A percentile compares a stretch with the other conserved stretches of the same genome.
These are phyloP conservation scores for Pleurotus eryngii DNA, from an alignment of 768 basidiomycete genomes.

Conservation along the genomic window DNA sequence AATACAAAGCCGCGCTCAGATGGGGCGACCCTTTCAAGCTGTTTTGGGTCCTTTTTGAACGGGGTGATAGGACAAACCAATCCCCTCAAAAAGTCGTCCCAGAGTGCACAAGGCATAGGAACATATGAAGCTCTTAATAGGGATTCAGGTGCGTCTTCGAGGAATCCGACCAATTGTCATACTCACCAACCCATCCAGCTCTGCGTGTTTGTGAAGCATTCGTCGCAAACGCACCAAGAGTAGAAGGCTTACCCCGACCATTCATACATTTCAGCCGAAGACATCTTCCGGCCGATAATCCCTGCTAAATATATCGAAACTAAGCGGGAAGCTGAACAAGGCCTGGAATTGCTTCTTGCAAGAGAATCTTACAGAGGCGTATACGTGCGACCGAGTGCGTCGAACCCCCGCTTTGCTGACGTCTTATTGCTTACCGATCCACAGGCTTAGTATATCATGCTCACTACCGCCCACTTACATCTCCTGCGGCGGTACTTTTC, in stretches of 20 bases:
- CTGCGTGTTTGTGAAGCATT: conserved; percentile 78
- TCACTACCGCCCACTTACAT: conserved; percentile 85
- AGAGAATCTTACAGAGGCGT: conserved; percentile 58
- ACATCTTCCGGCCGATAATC: conserved; percentile 85
- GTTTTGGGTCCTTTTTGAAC: conserved; percentile 42
- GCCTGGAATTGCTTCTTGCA: conserved; percentile 49
- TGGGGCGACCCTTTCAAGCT: conserved; percentile 54
- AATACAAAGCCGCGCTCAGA: conserved; percentile 75
- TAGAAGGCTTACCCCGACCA: conserved; percentile 41
- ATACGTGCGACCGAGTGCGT: conserved; percentile 87
- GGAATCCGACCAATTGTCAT: conserved; percentile 5
- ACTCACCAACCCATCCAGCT: conserved; percentile 36
- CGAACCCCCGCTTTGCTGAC: conserved; percentile 6
- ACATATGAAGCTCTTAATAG: conserved; percentile 84
- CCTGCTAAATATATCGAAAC: conserved; percentile 85
- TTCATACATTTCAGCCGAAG: conserved; percentile 97
- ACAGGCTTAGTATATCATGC: conserved; percentile 95
- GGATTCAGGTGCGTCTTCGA: conserved; percentile 69
- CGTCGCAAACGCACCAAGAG: conserved; percentile 38
- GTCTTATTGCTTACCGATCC: conserved; percentile 10
- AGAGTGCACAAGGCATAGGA: conserved; percentile 27
- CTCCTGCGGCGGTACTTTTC: conserved; percentile 79
- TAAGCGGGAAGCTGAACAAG: conserved; percentile 90
- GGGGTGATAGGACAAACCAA: conserved; percentile 40
- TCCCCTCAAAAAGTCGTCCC: conserved; percentile 53